Evolutionary conservation across 768 basidiomycete genomes (phyloP).

Genomic region (Leccinellum rugosiceps): DNA sequence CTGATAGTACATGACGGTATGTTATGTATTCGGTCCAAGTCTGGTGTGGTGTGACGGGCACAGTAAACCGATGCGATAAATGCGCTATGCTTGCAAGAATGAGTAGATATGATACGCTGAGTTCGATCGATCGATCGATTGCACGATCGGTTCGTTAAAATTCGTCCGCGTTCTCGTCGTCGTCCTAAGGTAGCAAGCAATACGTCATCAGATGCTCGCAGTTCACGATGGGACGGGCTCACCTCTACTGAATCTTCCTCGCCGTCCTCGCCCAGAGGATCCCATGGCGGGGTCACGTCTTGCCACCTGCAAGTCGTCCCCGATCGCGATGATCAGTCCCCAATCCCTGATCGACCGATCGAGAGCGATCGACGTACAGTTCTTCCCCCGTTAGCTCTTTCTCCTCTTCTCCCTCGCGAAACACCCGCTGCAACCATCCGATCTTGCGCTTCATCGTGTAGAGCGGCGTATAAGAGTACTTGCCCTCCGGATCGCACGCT

Average conservation of each 20-base stretch:
- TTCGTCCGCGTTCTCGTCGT: neutral
- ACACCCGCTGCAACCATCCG: neutral
- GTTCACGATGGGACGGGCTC: neutral
- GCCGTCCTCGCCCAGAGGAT: slow-evolving; percentile 26
- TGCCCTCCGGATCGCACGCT: slow-evolving; percentile 19
- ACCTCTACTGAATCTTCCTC: slow-evolving; percentile 17
- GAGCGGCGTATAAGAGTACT: slow-evolving; percentile 27
- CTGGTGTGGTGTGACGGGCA: neutral
- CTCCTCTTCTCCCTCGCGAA: slow-evolving; percentile 5
- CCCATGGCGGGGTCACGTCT: slow-evolving; percentile 19
- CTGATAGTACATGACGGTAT: neutral
- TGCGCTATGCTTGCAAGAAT: neutral
- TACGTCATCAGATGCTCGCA: neutral
- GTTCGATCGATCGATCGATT: neutral
- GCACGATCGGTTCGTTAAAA: neutral
- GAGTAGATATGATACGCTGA: neutral
- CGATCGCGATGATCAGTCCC: neutral
- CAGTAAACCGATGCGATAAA: neutral
- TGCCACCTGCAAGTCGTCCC: slow-evolving; percentile 19
- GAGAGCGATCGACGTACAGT: slow-evolving; percentile 12
- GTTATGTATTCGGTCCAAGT: neutral
- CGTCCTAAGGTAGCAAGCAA: neutral
- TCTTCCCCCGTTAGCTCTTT: slow-evolving; percentile 1
- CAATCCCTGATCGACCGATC: neutral
- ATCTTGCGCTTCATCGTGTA: slow-evolving; percentile 20